Conservation (phyloP, 2,329 filamentous ascomycete genomes). For the Penicillium sp. region DNA sequence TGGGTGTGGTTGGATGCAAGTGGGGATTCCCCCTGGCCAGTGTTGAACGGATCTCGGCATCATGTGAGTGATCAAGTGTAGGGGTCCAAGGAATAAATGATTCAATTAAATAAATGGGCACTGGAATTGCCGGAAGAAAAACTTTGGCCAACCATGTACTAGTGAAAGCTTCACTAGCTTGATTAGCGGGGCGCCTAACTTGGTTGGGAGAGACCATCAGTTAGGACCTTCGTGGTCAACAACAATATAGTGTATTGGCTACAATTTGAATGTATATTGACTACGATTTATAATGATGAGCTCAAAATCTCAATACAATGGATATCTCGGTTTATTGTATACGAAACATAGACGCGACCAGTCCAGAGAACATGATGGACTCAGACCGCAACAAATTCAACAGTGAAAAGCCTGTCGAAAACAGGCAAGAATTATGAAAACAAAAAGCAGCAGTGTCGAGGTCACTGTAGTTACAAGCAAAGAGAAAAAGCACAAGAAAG, state of each 20-base stretch:
- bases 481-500: conserved; percentile 11
- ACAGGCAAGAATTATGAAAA: conserved; percentile 4
- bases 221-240: too few relatives aligned
- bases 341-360: neutral
- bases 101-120: too few relatives aligned
- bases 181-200: too few relatives aligned
- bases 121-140: too few relatives aligned
- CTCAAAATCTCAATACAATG: neutral
- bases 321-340: conserved; percentile 8
- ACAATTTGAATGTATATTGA: neutral
- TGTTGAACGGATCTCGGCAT: conserved; percentile 5
- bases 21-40: conserved; percentile 11
- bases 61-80: too few relatives aligned
- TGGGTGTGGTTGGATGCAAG: conserved; percentile 8
- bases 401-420: neutral
- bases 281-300: neutral
- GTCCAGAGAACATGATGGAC: conserved; percentile 13
- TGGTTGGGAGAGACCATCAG: too few relatives aligned
- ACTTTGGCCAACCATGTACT: too few relatives aligned
- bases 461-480: conserved; percentile 21
- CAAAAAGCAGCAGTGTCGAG: conserved; percentile 9
- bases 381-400: neutral
- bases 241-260: neutral
- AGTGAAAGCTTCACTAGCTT: too few relatives aligned
- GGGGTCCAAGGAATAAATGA: too few relatives aligned